Conservation (phyloP, 495 filamentous ascomycete species). For the Podospora fimiseda region DNA sequence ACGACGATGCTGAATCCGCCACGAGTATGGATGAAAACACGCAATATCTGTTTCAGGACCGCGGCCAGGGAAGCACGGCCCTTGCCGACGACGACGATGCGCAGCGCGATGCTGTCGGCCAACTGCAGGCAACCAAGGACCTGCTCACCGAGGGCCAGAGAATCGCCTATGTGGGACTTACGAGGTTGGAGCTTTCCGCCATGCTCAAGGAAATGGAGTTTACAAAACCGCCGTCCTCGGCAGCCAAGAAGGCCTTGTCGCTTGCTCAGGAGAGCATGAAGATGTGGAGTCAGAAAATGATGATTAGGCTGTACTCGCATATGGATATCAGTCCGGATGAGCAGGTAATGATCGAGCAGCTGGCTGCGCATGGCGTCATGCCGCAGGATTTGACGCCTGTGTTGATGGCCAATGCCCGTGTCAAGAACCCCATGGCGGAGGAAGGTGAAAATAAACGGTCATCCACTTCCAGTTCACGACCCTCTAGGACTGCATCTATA, state of each 20-base stretch:
- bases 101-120: constrained; percentile 72
- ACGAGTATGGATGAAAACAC: constrained; percentile 98
- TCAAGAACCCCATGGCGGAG: constrained; percentile 84
- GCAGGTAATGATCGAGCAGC: constrained; percentile 98
- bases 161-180: constrained; percentile 92
- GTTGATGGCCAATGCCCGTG: constrained; percentile 87
- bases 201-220: constrained; percentile 64
- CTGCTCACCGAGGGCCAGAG: constrained; percentile 91
- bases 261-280: constrained; percentile 68
- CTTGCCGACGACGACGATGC: constrained; percentile 68
- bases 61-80: constrained; percentile 48
- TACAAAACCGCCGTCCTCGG: constrained; percentile 48
- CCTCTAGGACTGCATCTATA: constrained; percentile 19
- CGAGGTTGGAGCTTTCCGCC: constrained; percentile 65
- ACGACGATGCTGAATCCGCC: constrained; percentile 88
- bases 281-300: constrained; percentile 98
- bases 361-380: constrained; percentile 84
- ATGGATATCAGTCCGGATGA: constrained; percentile 91
- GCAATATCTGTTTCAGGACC: constrained; percentile 81
- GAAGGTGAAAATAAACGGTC: constrained; percentile 8
- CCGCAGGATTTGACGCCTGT: constrained; percentile 74
- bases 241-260: constrained; percentile 60
- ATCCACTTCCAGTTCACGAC: constrained; percentile 8
- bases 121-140: constrained; percentile 94
- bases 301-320: constrained; percentile 85